Conservation (phyloP, 169 alveolate species). For the Eimeria acervulina region DNA sequence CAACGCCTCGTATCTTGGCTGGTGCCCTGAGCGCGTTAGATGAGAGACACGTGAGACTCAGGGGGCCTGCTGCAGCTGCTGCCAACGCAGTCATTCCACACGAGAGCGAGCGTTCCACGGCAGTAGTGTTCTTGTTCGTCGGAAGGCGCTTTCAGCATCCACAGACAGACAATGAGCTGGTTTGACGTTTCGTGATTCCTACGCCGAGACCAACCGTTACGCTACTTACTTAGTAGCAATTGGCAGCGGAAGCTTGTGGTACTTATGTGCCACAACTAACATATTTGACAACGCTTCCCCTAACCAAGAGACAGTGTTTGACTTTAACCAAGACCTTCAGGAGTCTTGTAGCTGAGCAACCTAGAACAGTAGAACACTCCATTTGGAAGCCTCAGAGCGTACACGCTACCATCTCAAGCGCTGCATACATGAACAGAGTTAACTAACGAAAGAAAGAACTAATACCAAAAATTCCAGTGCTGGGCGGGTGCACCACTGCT, state of each 20-base stretch:
- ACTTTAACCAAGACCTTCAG: not conserved
- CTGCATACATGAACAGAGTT: not conserved
- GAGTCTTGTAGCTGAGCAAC: not conserved
- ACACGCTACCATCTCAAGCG: not conserved
- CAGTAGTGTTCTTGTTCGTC: conserved; percentile 47
- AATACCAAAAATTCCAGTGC: not conserved
- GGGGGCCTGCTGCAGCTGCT: conserved; percentile 73
- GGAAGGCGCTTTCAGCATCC: conserved; percentile 64
- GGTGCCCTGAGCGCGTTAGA: conserved; percentile 52
- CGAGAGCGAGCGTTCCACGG: conserved; percentile 54
- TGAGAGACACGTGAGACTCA: conserved; percentile 41
- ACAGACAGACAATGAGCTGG: conserved; percentile 73
- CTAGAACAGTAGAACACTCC: not conserved
- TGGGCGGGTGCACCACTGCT: not conserved
- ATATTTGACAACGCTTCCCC: conserved; percentile 44
- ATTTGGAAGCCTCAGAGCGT: not conserved
- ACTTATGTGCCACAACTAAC: conserved; percentile 58
- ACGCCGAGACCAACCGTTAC: conserved; percentile 49
- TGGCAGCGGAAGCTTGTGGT: conserved; percentile 71
- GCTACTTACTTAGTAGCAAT: conserved; percentile 35
- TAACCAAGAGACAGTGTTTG: not conserved
- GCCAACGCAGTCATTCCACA: conserved; percentile 68
- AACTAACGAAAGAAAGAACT: not conserved
- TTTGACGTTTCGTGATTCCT: conserved; percentile 58
- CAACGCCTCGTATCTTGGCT: conserved; percentile 49